Base-by-base conservation (phyloP, 1,284 basidiomycete genomes). In the Fomitopsis palustris region DNA sequence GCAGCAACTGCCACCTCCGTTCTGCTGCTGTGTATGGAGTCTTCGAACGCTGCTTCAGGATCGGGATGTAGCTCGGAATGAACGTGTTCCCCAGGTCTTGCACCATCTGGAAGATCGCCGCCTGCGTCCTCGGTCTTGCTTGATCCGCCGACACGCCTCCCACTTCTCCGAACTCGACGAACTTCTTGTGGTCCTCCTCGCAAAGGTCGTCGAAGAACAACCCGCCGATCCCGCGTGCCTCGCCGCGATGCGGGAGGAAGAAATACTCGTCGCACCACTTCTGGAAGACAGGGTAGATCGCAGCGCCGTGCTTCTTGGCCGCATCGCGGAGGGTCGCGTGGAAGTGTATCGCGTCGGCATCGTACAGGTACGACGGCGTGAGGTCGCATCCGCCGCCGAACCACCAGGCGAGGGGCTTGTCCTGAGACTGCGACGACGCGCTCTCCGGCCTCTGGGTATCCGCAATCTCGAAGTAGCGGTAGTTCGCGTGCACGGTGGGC, bases 211-310 rank as follows among this genome's bases (percentile, higher is more conserved):
- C 96, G 72, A 98, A 97, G 80, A 99, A 99, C 63, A 99, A 81
- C 0, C 97, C 97, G 23, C 97, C 97, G 41, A 99, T 77, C 3
- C 97, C 97, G 25, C 96, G 86, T 1, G 86, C 77, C 77, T 99
- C 96, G 33, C 80, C 77, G n/a, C 96, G 87, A 72, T 99, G 96
- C n/a, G 92, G 82, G 67, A 98, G 89, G 76, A 81, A 90, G 75
- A 99, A 99, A 79, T 99, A 99, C 71, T 93, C 87, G 77, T 99
- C 97, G 78, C 96, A 98, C 95, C 95, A 98, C 66, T 84, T 82
- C 74, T 99, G 99, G 84, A 96, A 95, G 1, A 80, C 76, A 4
- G 85, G 83, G 76, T 95, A 94, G 61, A 96, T 83, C 29, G 78
- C 76, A 2, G 78, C 61, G 51, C 92, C 86, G 72, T 95, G 88